These are phyloP conservation scores for Phaeoacremonium minimum DNA, from an alignment of 2,329 filamentous ascomycete species.

Conservation along the genomic window DNA sequence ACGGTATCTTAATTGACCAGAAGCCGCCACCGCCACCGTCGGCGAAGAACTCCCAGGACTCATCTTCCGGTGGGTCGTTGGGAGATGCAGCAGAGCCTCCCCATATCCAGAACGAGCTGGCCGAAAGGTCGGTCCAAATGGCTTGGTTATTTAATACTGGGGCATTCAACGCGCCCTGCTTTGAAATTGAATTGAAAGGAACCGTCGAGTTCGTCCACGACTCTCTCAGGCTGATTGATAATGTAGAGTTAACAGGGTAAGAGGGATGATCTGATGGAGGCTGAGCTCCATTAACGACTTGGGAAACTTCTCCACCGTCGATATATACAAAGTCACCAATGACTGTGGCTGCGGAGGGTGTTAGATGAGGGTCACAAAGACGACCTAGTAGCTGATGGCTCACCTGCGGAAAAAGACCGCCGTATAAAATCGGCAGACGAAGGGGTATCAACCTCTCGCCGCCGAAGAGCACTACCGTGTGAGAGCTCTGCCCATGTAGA, in stretches of 20 bases:
- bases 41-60: slow-evolving; percentile 24
- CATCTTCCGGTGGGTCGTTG: slow-evolving; percentile 15
- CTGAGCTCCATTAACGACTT: slow-evolving; percentile 16
- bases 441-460: background rate
- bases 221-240: slow-evolving; percentile 24
- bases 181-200: slow-evolving; percentile 19
- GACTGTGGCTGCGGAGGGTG: slow-evolving; percentile 14
- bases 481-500: background rate
- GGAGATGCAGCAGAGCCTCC: slow-evolving; percentile 20
- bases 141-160: slow-evolving; percentile 23
- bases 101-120: slow-evolving; percentile 26
- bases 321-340: slow-evolving; percentile 31
- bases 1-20: slow-evolving; percentile 21
- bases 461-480: background rate
- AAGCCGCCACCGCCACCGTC: slow-evolving; percentile 24
- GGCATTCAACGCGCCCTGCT: too few relatives aligned
- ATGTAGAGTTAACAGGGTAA: slow-evolving; percentile 22
- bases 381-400: too few relatives aligned
- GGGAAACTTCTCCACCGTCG: slow-evolving; percentile 28
- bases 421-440: slow-evolving; percentile 1
- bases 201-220: slow-evolving; percentile 29
- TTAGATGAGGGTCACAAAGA: too few relatives aligned
- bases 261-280: slow-evolving; percentile 14
- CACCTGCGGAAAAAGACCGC: slow-evolving; percentile 5
- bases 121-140: slow-evolving; percentile 23